Evolutionary conservation across 2,329 filamentous ascomycete genomes (phyloP), one percentile per base, ranked within the genome.

Genomic region (Macrophomina phaseolina): DNA sequence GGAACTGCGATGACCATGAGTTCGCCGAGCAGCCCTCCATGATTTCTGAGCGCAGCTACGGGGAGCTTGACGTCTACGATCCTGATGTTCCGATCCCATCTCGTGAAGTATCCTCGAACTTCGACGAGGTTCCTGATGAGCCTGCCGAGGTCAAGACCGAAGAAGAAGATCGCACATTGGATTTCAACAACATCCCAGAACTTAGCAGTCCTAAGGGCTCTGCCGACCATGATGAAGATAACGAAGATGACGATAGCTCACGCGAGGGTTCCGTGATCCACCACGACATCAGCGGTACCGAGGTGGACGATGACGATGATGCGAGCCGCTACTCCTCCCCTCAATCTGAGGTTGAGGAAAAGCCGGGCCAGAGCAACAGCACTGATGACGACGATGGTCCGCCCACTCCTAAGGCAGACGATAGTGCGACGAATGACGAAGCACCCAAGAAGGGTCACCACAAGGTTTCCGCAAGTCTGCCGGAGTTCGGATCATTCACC

Each of bases 1-100:
- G 78, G 68, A 82, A 81, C 56, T 82, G 86, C 52, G 86, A 89
- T 23, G 78, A 81, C 8, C 78, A 79, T 8, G 77, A 81, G 8
- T 71, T 65, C 68, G 74, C 74, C 62, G 72, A 71, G 45, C 77
- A 77, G 61, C 76, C 78, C 48, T 69, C 67, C 4, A 88, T 79
- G 70, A 88, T 78, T 70, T 85, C 87, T 12, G 83, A 87, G 68
- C 85, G 82, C n/a, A 84, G 80, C 67, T 81, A 83, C 67, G 80
- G 78, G 48, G 80, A 87, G 58, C 81, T 87, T 38, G 81, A 80
- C 18, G 79, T 79, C 66, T 85, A 93, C 68, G 93, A 98, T 75
- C 94, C 94, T 6, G 94, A 98, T 77, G 87, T 95, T 48, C 92
- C 94, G 0, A 92, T 97, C 71, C 94, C 92, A 23, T 96, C 92